Percentiles rank a stretch among this genome's conserved stretches.
Evolutionary conservation across 495 filamentous ascomycete genomes (phyloP).

Genomic region (Penicillium waksmanii): DNA sequence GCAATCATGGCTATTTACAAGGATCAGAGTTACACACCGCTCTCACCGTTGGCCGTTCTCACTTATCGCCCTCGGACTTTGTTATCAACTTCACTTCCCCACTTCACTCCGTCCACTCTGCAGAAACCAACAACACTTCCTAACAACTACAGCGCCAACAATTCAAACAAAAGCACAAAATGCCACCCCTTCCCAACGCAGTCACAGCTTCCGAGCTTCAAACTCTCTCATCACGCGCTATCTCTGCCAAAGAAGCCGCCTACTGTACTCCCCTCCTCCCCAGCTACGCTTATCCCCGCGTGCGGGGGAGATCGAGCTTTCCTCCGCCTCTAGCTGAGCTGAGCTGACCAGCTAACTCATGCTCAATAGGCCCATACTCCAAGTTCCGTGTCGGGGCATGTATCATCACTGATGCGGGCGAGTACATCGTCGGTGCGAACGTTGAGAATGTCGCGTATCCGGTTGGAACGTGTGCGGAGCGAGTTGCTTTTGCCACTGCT

Average conservation of each 20-base stretch:
- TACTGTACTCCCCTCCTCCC: conserved; percentile 61
- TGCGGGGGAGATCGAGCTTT: not conserved
- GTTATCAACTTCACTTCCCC: too few relatives aligned
- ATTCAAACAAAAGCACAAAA: conserved; percentile 4
- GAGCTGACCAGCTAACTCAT: not conserved
- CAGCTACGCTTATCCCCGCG: not conserved
- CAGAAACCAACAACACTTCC: not conserved
- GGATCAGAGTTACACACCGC: too few relatives aligned
- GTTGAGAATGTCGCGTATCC: conserved; percentile 94
- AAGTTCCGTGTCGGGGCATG: conserved; percentile 88
- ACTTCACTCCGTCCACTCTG: too few relatives aligned
- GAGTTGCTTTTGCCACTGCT: conserved; percentile 82
- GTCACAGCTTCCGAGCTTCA: conserved; percentile 56
- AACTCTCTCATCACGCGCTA: conserved; percentile 59
- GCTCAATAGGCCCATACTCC: conserved; percentile 75
- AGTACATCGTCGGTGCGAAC: conserved; percentile 77
- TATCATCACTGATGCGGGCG: conserved; percentile 66
- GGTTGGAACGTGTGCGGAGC: conserved; percentile 92
- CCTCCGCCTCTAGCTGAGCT: not conserved
- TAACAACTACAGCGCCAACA: not conserved
- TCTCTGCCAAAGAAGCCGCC: conserved; percentile 70
- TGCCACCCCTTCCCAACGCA: conserved; percentile 23
- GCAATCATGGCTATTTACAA: too few relatives aligned
- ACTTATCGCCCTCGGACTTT: too few relatives aligned
- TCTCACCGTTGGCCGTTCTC: too few relatives aligned